phyloP scores from a whole-genome alignment of 352 stramenopile genomes.

The Globisporangium acanthophoron region DNA sequence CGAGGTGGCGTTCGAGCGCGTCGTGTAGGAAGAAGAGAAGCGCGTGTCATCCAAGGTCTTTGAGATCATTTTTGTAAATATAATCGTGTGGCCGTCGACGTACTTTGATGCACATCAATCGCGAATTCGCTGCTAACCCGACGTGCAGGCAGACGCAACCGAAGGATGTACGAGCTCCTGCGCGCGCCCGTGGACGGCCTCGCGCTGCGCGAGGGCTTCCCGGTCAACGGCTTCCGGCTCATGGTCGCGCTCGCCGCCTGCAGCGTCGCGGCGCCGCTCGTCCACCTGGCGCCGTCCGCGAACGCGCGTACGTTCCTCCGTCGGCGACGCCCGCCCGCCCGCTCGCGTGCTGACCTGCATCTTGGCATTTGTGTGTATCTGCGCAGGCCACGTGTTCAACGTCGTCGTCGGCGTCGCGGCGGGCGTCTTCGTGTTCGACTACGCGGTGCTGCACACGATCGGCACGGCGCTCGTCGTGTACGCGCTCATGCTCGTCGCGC shows the following conservation, averaged over 20 bases:
- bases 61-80: background rate
- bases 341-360: background rate
- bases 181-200: conserved; percentile 63
- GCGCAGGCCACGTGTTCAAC: conserved; percentile 69
- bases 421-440: conserved; percentile 78
- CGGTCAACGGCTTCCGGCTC: conserved; percentile 70
- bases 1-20: conserved; percentile 59
- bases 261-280: conserved; percentile 59
- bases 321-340: background rate
- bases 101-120: too few species aligned
- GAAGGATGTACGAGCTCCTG: conserved; percentile 41
- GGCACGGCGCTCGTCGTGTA: conserved; percentile 56
- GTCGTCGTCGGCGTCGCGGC: conserved; percentile 49
- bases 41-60: background rate
- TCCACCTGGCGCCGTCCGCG: conserved; percentile 51
- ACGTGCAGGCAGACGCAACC: too few species aligned
- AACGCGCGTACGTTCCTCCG: conserved; percentile 40
- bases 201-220: conserved; percentile 64
- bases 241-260: conserved; percentile 66
- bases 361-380: too few species aligned
- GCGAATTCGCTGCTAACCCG: too few species aligned
- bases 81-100: background rate
- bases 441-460: conserved; percentile 69
- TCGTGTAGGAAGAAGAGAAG: conserved; percentile 19
- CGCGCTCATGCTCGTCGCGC: conserved; percentile 55